Conservation (phyloP, 1,284 basidiomycete genomes). For the Singerocomus rubriflavus region DNA sequence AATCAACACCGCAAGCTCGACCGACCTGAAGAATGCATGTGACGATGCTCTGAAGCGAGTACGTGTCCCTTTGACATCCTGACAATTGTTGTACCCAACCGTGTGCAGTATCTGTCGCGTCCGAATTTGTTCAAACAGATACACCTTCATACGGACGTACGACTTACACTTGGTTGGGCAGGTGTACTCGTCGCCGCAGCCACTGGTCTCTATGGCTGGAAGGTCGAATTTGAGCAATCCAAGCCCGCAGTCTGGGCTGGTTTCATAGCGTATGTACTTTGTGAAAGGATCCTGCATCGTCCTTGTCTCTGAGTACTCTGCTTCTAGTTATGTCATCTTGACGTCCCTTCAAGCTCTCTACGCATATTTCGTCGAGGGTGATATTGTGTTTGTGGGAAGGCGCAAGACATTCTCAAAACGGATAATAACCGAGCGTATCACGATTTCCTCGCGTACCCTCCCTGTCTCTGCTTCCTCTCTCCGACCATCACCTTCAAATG, state of each 20-base stretch:
- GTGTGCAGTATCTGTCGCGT: conserved; percentile 67
- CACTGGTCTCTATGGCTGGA: conserved; percentile 82
- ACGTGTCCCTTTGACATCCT: conserved; percentile 32
- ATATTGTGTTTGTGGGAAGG: conserved; percentile 78
- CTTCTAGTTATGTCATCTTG: conserved; percentile 65
- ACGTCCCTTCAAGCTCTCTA: conserved; percentile 72
- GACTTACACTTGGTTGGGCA: conserved; percentile 80
- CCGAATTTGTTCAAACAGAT: conserved; percentile 83
- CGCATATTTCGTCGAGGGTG: conserved; percentile 76
- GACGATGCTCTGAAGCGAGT: conserved; percentile 91
- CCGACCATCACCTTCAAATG: conserved; percentile 27
- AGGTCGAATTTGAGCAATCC: conserved; percentile 81
- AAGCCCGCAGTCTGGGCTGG: conserved; percentile 79
- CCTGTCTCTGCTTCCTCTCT: conserved; percentile 38
- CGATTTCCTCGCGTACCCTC: conserved; percentile 61
- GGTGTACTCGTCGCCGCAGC: conserved; percentile 76
- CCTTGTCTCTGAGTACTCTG: conserved; percentile 1
- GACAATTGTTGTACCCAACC: background rate
- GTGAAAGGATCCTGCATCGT: background rate
- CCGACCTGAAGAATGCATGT: conserved; percentile 85
- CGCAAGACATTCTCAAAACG: conserved; percentile 81
- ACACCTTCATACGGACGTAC: conserved; percentile 81
- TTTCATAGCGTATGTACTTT: conserved; percentile 60
- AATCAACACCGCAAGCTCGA: conserved; percentile 78
- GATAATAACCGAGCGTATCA: conserved; percentile 83